Evolutionary conservation across 2,329 filamentous ascomycete species (phyloP), one percentile per base, ranked within the genome.

Genomic region (Mycosphaerelloides madeirae): DNA sequence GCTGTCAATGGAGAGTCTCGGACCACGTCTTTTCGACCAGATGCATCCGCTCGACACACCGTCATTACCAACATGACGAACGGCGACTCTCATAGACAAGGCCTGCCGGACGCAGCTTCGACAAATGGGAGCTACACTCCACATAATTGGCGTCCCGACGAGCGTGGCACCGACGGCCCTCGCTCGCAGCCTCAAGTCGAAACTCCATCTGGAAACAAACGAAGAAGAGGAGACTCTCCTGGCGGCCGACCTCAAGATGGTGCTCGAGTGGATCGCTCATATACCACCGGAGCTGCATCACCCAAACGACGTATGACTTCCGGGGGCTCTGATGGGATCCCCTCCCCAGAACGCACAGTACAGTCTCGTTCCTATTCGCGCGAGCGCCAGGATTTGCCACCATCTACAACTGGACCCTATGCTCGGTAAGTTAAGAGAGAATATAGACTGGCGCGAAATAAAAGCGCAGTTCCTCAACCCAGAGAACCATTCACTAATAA

Each of bases 1-100:
- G 58, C 60, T 6, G 60, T 63, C 45, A 63, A 63, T 41, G 57
- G 58, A 20, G 56, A 59, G 4, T 29, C 41, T 22, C 55, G 53
- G 20, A 49, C 33, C 13, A 36, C 49, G 6, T 46, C 48, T 7
- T 54, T 53, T 34, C 50, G 48, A 18, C 48, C 53, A 4, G 50
- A 54, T 19, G 46, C 50, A 3, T 20, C 44, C 13, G 31, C 46
- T 0, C 20, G 42, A 31, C 29, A 25, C n/a, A 14, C 43, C 9
- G 3, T 28, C 28, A 18, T 29, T 14, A 33, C 37, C 3, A 18
- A 16, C 15, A 37, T 43, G 41, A 29, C 41, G 4, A 37, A 31
- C 15, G 41, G 41, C 12, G 32, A 43, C 7, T 3, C 32, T 18
- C 14, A 4, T 4, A 28, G 15, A 31, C 29, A 32, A n/a, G 31